Conservation (phyloP, 345 rosid species). For the Salix suchowensis region DNA sequence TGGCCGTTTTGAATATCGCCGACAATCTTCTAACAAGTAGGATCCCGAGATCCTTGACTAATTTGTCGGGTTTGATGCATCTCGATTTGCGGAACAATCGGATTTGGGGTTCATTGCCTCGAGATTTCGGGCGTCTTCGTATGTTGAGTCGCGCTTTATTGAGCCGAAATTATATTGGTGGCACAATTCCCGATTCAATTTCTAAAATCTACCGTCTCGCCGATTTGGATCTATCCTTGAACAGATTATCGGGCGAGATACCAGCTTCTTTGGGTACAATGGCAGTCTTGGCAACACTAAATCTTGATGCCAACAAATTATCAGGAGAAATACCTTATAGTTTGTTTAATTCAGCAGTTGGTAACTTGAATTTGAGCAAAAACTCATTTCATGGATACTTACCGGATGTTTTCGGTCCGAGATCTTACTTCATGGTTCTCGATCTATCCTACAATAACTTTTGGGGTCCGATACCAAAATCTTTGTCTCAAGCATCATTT, state of each 20-base stretch:
- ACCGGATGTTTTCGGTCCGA: conserved; percentile 68
- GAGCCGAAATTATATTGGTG: conserved; percentile 55
- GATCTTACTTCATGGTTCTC: conserved; percentile 65
- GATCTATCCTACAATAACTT: conserved; percentile 67
- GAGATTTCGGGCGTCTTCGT: conserved; percentile 44
- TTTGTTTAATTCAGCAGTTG: conserved; percentile 50
- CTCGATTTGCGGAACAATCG: conserved; percentile 68
- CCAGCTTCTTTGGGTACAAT: conserved; percentile 67
- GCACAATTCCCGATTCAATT: conserved; percentile 56
- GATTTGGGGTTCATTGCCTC: conserved; percentile 56
- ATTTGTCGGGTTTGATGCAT: conserved; percentile 71
- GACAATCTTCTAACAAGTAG: conserved; percentile 68
- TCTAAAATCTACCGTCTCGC: conserved; percentile 70
- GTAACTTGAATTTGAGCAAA: conserved; percentile 61
- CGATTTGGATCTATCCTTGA: conserved; percentile 72
- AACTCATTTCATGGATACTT: conserved; percentile 51
- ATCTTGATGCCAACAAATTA: conserved; percentile 65
- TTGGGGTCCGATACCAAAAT: conserved; percentile 62
- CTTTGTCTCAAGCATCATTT: conserved; percentile 48
- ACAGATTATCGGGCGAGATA: conserved; percentile 53
- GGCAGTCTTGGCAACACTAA: conserved; percentile 74
- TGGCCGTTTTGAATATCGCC: conserved; percentile 71
- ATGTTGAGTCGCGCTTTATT: conserved; percentile 78
- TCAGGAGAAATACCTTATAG: conserved; percentile 54
- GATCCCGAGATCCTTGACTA: conserved; percentile 57